A percentile compares a stretch with the other conserved stretches of the same genome.
Conservation (phyloP, 805 yeast genomes). For the Tetrapisispora fleetii region DNA sequence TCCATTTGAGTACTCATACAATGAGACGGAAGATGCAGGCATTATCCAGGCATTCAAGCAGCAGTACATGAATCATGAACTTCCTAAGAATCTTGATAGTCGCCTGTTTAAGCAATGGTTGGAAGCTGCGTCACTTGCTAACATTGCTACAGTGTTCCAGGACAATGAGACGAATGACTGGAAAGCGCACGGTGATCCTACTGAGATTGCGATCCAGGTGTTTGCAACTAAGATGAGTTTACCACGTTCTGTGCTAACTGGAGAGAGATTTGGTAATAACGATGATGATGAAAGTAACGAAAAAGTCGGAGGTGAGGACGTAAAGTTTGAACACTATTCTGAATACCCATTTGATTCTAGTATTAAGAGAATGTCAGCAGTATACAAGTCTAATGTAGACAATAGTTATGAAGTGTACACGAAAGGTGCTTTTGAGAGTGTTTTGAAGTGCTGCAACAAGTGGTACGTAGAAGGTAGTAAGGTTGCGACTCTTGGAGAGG, state of each 20-base stretch:
- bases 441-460: conserved; percentile 50
- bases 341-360: conserved; percentile 82
- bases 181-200: conserved; percentile 84
- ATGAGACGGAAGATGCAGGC: conserved; percentile 25
- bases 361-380: conserved; percentile 83
- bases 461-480: conserved; percentile 49
- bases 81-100: conserved; percentile 14
- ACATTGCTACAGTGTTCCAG: conserved; percentile 57
- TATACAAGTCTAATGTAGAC: conserved; percentile 47
- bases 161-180: conserved; percentile 39
- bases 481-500: conserved; percentile 43
- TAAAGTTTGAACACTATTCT: conserved; percentile 39
- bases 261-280: conserved; percentile 23
- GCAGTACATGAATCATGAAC: conserved; percentile 8
- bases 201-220: conserved; percentile 81
- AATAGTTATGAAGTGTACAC: conserved; percentile 50
- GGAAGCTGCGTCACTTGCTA: conserved; percentile 63
- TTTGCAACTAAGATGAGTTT: conserved; percentile 51
- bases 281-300: conserved; percentile 38
- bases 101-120: conserved; percentile 41
- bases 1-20: conserved; percentile 28
- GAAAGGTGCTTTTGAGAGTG: conserved; percentile 84
- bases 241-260: conserved; percentile 37
- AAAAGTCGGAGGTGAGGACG: conserved; percentile 2
- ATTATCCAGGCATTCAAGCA: conserved; percentile 19